A percentile compares a stretch with the other conserved stretches of the same genome.
These are phyloP conservation scores for Pyricularia grisea DNA, from an alignment of 2,329 filamentous ascomycete genomes.

Conservation along the genomic window DNA sequence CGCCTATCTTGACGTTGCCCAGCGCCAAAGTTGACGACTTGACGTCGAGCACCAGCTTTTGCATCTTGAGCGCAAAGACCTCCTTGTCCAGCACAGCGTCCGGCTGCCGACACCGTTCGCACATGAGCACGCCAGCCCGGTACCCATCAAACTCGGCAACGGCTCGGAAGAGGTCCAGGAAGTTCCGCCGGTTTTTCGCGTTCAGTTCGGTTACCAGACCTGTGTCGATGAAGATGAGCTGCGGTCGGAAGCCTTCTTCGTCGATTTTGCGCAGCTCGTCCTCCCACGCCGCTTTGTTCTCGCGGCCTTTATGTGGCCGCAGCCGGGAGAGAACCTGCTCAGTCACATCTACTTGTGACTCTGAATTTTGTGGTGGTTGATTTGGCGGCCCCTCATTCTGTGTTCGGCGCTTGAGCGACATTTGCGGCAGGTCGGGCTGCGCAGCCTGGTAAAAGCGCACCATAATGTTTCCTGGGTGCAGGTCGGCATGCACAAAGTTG, in stretches of 20 bases:
- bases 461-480: conserved; percentile 99
- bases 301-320: conserved; percentile 55
- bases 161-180: conserved; percentile 90
- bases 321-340: conserved; percentile 77
- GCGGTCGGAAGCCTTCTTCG: conserved; percentile 79
- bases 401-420: conserved; percentile 12
- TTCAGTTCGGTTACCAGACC: conserved; percentile 93
- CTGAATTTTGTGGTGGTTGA: conserved; percentile 19
- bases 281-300: conserved; percentile 62
- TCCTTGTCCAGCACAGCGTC: conserved; percentile 83
- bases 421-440: conserved; percentile 48
- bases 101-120: conserved; percentile 86
- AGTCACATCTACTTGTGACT: conserved; percentile 60
- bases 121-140: conserved; percentile 91
- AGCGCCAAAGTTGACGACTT: conserved; percentile 87
- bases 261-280: conserved; percentile 69
- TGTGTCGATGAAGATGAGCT: conserved; percentile 95
- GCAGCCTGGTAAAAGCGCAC: conserved; percentile 90
- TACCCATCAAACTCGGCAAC: conserved; percentile 97
- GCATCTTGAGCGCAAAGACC: conserved; percentile 91
- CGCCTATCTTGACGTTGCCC: conserved; percentile 91
- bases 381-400: conserved; percentile 4
- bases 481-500: conserved; percentile 93
- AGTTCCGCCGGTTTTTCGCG: conserved; percentile 75
- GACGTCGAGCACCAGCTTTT: conserved; percentile 84